Percentiles rank a stretch among this genome's conserved stretches.
phyloP scores from a whole-genome alignment of 495 filamentous ascomycete species.

The Aspergillus egyptiacus region DNA sequence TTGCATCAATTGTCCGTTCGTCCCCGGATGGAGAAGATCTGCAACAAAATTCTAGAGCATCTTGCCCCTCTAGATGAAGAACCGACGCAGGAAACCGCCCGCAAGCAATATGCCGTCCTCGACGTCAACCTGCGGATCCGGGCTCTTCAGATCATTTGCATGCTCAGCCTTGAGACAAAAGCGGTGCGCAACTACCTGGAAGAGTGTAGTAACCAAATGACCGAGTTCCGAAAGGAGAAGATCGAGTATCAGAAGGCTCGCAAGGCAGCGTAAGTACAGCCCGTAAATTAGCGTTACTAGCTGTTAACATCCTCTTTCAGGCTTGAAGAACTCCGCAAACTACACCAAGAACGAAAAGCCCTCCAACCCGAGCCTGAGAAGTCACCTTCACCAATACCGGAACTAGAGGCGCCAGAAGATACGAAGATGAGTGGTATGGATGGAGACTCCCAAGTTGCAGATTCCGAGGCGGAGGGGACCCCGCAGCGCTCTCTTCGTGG shows the following conservation, averaged over 20 bases:
- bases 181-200: conserved; percentile 83
- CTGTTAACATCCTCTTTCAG: conserved; percentile 39
- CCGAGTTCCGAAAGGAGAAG: conserved; percentile 85
- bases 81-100: conserved; percentile 66
- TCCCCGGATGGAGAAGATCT: conserved; percentile 59
- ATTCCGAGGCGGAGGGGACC: conserved; percentile 59
- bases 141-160: conserved; percentile 78
- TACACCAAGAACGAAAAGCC: conserved; percentile 84
- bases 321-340: conserved; percentile 71
- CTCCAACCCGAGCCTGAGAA: conserved; percentile 62
- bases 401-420: conserved; percentile 51
- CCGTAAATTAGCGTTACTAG: background rate
- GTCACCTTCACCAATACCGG: conserved; percentile 59
- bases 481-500: conserved; percentile 69
- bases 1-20: conserved; percentile 76
- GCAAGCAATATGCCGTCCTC: conserved; percentile 61
- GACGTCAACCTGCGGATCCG: conserved; percentile 78
- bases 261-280: conserved; percentile 68
- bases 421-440: conserved; percentile 64
- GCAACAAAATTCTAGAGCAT: conserved; percentile 70
- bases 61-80: conserved; percentile 72
- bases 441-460: conserved; percentile 43
- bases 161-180: conserved; percentile 80
- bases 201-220: conserved; percentile 87
- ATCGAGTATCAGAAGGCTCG: conserved; percentile 82